Evolutionary conservation across 805 yeast genomes (phyloP).

Genomic region (Limtongia smithiae): DNA sequence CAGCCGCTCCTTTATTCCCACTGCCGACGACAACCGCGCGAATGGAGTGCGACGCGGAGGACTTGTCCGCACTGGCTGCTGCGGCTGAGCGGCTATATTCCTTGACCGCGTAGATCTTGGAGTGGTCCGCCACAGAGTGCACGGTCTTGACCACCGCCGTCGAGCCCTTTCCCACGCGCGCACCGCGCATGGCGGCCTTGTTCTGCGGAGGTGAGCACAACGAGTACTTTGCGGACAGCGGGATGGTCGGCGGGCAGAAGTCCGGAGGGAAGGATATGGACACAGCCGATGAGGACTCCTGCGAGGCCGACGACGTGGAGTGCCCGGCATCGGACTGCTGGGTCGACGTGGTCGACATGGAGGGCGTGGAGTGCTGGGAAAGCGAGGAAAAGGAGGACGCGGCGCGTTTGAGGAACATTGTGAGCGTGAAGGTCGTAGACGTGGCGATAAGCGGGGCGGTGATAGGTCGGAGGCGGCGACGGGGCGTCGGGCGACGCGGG

Average conservation of each 20-base stretch:
- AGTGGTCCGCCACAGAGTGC: constrained; percentile 24
- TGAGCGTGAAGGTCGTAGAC: not conserved
- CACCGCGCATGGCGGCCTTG: constrained; percentile 13
- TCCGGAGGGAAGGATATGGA: constrained; percentile 15
- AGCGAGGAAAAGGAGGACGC: constrained; percentile 1
- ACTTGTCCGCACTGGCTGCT: constrained; percentile 59
- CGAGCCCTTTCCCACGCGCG: constrained; percentile 36
- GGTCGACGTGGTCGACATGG: constrained; percentile 5
- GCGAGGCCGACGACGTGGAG: not conserved
- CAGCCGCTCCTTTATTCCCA: no score
- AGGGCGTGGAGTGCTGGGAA: not conserved
- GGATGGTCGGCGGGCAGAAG: constrained; percentile 20
- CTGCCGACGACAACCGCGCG: no score
- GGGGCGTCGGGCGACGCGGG: no score
- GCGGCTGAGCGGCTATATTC: constrained; percentile 73
- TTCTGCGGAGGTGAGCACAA: no score
- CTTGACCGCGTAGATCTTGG: constrained; percentile 70
- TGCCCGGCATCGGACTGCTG: constrained; percentile 3
- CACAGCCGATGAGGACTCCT: constrained; percentile 3
- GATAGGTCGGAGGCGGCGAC: not conserved
- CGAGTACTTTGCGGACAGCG: constrained; percentile 26
- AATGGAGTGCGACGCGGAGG: not conserved
- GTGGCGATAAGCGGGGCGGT: not conserved
- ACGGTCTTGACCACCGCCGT: constrained; percentile 36
- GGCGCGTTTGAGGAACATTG: constrained; percentile 20